A percentile compares a stretch with the other conserved stretches of the same genome.
Conservation (phyloP, 73 alveolate species). For the Paramecium sonneborni region DNA sequence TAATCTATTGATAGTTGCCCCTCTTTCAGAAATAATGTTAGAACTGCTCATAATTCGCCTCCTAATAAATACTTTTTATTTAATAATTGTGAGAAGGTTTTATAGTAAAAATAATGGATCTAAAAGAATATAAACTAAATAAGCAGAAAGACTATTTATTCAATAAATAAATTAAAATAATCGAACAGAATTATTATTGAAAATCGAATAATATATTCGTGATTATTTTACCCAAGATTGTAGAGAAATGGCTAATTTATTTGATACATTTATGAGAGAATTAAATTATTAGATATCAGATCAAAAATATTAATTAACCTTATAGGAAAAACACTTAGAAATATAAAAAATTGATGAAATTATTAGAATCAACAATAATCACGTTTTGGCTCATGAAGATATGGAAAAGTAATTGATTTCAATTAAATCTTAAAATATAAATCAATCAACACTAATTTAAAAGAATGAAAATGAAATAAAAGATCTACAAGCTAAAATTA, state of each 20-base stretch:
- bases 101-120: background rate
- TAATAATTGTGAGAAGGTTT: background rate
- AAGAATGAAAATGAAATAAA: background rate
- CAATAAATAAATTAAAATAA: conserved; percentile 2
- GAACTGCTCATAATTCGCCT: background rate
- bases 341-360: background rate
- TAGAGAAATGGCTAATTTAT: conserved; percentile 30
- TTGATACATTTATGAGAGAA: conserved; percentile 37
- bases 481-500: background rate
- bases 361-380: background rate
- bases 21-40: background rate
- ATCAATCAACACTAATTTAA: background rate
- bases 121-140: background rate
- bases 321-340: conserved; percentile 6
- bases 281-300: background rate
- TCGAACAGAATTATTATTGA: background rate
- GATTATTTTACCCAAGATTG: background rate
- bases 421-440: background rate
- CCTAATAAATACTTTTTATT: background rate
- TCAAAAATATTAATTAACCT: background rate
- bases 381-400: background rate
- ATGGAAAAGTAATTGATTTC: background rate
- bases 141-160: background rate
- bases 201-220: conserved; percentile 21
- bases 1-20: background rate